Conservation (phyloP, 495 filamentous ascomycete genomes). For the Hypoxylon fuscum region DNA sequence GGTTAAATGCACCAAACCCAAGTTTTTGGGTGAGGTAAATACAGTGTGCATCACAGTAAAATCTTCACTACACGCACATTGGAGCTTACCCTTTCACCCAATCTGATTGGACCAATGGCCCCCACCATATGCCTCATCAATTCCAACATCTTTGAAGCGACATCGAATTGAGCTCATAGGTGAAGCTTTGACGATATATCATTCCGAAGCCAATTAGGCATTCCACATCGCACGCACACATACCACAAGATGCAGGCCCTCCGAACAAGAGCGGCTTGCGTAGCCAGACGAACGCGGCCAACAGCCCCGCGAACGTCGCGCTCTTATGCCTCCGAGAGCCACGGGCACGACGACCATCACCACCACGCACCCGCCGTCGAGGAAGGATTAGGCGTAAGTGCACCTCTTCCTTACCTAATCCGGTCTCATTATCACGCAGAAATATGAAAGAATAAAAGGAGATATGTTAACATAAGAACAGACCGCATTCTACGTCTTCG, state of each 20-base stretch:
- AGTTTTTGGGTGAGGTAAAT: conserved; percentile 1
- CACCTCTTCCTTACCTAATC: conserved; percentile 2
- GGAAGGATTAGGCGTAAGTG: conserved; percentile 57
- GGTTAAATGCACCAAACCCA: neutral
- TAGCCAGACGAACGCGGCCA: conserved; percentile 49
- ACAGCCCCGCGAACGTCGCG: conserved; percentile 44
- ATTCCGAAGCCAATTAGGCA: conserved; percentile 42
- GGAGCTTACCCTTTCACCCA: conserved; percentile 14
- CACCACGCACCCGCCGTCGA: conserved; percentile 48
- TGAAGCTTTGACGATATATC: neutral
- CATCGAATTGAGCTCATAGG: conserved; percentile 15
- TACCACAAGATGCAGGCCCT: conserved; percentile 54
- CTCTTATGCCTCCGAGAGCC: conserved; percentile 55
- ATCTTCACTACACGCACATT: conserved; percentile 13
- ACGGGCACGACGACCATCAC: conserved; percentile 12
- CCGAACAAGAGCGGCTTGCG: conserved; percentile 51
- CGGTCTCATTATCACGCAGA: neutral
- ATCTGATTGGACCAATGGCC: conserved; percentile 24
- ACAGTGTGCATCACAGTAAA: conserved; percentile 15
- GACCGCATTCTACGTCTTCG: conserved; percentile 51
- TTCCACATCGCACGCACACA: conserved; percentile 26
- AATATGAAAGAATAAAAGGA: neutral
- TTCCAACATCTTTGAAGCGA: conserved; percentile 25
- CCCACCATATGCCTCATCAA: conserved; percentile 36
- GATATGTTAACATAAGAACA: conserved; percentile 20